phyloP scores from a whole-genome alignment of 768 basidiomycete species.

The Phaeotremella skinneri region DNA sequence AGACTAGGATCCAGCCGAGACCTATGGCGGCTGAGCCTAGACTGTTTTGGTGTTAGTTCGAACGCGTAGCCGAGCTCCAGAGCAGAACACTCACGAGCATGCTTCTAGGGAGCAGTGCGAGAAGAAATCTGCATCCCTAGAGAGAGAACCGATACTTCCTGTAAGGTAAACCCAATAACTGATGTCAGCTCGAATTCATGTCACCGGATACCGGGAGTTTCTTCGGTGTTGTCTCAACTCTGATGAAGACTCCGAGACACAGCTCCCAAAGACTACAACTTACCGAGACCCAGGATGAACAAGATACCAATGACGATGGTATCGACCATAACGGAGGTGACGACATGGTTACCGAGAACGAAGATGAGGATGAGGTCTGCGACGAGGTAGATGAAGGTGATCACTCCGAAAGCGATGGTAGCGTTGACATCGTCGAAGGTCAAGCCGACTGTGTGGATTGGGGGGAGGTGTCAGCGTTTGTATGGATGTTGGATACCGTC shows the following conservation, averaged over 20 bases:
- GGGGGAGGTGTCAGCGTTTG: conserved; percentile 12
- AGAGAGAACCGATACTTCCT: conserved; percentile 18
- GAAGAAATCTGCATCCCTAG: conserved; percentile 20
- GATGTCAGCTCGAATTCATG: not conserved
- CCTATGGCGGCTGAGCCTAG: conserved; percentile 28
- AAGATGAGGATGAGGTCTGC: conserved; percentile 27
- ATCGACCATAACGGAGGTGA: conserved; percentile 74
- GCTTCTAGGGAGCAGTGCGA: conserved; percentile 6
- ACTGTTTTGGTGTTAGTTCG: not conserved
- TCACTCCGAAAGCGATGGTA: conserved; percentile 28
- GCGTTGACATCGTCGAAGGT: conserved; percentile 32
- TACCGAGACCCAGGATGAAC: conserved; percentile 57
- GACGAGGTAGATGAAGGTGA: conserved; percentile 28
- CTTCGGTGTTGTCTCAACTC: not conserved
- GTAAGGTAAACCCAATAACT: conserved; percentile 9
- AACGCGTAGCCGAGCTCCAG: not conserved
- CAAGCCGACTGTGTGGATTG: conserved; percentile 13
- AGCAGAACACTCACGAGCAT: not conserved
- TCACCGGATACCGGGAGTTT: not conserved
- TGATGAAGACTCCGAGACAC: not conserved
- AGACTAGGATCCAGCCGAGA: conserved; percentile 35
- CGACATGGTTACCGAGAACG: conserved; percentile 56
- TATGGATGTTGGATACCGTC: conserved; percentile 12
- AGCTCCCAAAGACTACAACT: not conserved
- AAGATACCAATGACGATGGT: conserved; percentile 64